These are phyloP conservation scores for Kalmanozyma brasiliensis DNA, from an alignment of 1,284 basidiomycete genomes.

Conservation along the genomic window DNA sequence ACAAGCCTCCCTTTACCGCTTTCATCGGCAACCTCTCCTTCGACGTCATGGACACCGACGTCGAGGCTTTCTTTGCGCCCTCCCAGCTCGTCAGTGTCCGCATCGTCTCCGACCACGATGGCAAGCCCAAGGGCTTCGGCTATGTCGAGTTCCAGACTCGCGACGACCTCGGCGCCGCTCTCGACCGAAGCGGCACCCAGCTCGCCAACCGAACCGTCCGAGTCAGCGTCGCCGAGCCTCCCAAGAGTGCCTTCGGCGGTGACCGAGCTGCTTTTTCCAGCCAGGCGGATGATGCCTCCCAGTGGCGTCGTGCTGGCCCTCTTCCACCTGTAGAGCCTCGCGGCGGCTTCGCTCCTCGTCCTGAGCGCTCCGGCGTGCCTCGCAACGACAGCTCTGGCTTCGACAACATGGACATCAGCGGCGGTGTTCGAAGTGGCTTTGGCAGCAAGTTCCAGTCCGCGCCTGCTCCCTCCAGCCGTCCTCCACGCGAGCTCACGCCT, in stretches of 20 bases:
- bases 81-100: slow-evolving; percentile 79
- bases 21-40: slow-evolving; percentile 96
- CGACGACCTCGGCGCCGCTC: slow-evolving; percentile 83
- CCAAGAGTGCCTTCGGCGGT: slow-evolving; percentile 39
- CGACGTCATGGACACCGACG: slow-evolving; percentile 84
- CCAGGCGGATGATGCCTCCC: slow-evolving; percentile 71
- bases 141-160: slow-evolving; percentile 92
- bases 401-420: slow-evolving; percentile 63
- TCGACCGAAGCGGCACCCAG: slow-evolving; percentile 61
- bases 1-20: slow-evolving; percentile 91
- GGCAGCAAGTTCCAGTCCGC: slow-evolving; percentile 57
- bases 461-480: slow-evolving; percentile 40
- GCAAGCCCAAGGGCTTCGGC: slow-evolving; percentile 96
- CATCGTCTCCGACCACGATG: slow-evolving; percentile 85
- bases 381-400: slow-evolving; percentile 52
- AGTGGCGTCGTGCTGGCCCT: slow-evolving; percentile 89
- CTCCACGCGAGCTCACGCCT: slow-evolving; percentile 43
- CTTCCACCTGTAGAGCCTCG: slow-evolving; percentile 69
- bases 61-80: slow-evolving; percentile 76
- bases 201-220: slow-evolving; percentile 84
- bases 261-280: slow-evolving; percentile 55
- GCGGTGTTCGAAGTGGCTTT: slow-evolving; percentile 63
- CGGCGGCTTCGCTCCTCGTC: slow-evolving; percentile 44
- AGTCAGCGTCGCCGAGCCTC: slow-evolving; percentile 95
- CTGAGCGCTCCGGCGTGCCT: slow-evolving; percentile 44